Evolutionary conservation across 2,329 filamentous ascomycete genomes (phyloP).

Genomic region (Curvularia verruculosa): DNA sequence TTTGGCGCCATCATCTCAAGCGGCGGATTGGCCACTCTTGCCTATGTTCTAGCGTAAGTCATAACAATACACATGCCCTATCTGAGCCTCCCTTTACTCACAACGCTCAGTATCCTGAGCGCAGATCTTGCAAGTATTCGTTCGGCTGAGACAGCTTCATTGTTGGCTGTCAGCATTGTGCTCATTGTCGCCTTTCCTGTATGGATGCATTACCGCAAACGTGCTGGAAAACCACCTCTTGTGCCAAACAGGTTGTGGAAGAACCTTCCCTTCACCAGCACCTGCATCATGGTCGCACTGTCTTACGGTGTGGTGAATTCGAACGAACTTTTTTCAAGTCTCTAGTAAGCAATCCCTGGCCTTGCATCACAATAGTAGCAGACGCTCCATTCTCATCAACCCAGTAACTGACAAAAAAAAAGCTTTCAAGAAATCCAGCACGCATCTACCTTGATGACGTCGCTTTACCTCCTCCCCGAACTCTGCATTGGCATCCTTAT

Average conservation of each 20-base stretch:
- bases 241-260: slow-evolving; percentile 57
- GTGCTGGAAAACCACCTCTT: slow-evolving; percentile 28
- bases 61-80: neutral
- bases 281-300: slow-evolving; percentile 56
- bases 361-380: neutral
- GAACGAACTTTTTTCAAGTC: slow-evolving; percentile 50
- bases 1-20: slow-evolving; percentile 36
- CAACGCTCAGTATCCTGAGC: slow-evolving; percentile 25
- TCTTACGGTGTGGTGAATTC: slow-evolving; percentile 47
- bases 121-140: slow-evolving; percentile 32
- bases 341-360: slow-evolving; percentile 46
- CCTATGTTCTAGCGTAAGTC: slow-evolving; percentile 37
- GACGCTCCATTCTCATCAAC: neutral
- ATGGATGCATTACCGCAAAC: slow-evolving; percentile 41
- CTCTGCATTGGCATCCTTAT: slow-evolving; percentile 47
- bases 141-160: slow-evolving; percentile 26
- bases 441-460: slow-evolving; percentile 40
- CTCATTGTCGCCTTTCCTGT: slow-evolving; percentile 37
- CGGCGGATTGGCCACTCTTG: slow-evolving; percentile 28
- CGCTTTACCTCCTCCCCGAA: slow-evolving; percentile 53
- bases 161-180: slow-evolving; percentile 31
- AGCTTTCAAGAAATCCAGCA: slow-evolving; percentile 52
- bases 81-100: slow-evolving; percentile 15
- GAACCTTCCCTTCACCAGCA: slow-evolving; percentile 60
- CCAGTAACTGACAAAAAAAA: neutral